These are phyloP conservation scores for Halophytophthora batemanensis DNA, from an alignment of 352 stramenopile genomes.

Conservation along the genomic window DNA sequence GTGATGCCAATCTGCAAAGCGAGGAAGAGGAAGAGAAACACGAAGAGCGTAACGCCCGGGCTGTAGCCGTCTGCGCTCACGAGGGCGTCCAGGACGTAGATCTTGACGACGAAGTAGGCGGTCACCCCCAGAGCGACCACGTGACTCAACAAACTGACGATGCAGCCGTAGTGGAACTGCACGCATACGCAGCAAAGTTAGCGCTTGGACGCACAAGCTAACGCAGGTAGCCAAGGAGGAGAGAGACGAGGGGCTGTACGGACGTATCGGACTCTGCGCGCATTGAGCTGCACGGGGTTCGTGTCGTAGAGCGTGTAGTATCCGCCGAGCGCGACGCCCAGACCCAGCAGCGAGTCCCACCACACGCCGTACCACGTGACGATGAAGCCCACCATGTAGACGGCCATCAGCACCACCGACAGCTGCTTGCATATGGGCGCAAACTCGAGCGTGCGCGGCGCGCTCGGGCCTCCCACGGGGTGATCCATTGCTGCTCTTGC, in stretches of 20 bases:
- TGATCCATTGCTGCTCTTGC: background rate
- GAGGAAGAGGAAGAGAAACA: constrained; percentile 62
- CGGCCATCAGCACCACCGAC: constrained; percentile 39
- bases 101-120: constrained; percentile 54
- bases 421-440: constrained; percentile 60
- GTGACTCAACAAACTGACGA: constrained; percentile 56
- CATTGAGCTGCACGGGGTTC: constrained; percentile 42
- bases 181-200: constrained; percentile 2
- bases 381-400: constrained; percentile 63
- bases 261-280: constrained; percentile 28
- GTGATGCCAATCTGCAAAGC: constrained; percentile 52
- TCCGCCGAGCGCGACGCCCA: constrained; percentile 42
- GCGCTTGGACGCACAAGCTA: background rate
- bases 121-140: constrained; percentile 50
- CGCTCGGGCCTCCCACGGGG: constrained; percentile 1
- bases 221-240: background rate
- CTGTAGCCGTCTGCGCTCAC: constrained; percentile 26
- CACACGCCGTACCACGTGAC: constrained; percentile 81
- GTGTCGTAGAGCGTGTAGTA: constrained; percentile 56
- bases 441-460: constrained; percentile 64
- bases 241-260: background rate
- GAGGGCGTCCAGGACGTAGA: constrained; percentile 56
- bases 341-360: constrained; percentile 71
- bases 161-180: constrained; percentile 58
- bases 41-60: constrained; percentile 48